Conservation (phyloP, 352 stramenopile genomes). For the Poterioochromonas sp. region DNA sequence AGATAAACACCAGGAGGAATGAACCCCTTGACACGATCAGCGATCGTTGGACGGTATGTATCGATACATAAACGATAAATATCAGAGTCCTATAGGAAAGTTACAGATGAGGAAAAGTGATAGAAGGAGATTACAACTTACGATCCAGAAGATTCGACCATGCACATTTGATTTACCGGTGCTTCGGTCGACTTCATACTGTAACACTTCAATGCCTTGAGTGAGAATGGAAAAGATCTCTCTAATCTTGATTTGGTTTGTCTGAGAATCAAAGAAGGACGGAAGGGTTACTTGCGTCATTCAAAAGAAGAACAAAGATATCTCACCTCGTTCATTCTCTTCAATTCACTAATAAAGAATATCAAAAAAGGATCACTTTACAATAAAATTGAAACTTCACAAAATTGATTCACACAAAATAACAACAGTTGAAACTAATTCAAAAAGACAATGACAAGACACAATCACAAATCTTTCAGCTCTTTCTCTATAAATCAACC, state of each 20-base stretch:
- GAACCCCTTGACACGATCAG: constrained; percentile 2
- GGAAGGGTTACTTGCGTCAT: no score
- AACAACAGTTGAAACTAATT: no score
- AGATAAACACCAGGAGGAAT: constrained; percentile 28
- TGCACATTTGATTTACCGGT: not conserved
- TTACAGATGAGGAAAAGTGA: not conserved
- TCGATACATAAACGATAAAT: constrained; percentile 29
- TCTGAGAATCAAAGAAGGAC: not conserved
- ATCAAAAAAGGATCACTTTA: no score
- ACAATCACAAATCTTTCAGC: no score
- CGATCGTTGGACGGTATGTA: not conserved
- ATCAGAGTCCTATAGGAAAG: constrained; percentile 17
- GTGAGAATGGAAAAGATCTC: constrained; percentile 24
- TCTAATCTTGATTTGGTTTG: not conserved
- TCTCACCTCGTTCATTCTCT: no score
- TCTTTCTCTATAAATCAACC: no score
- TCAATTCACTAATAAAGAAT: no score
- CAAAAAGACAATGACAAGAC: no score
- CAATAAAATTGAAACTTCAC: no score
- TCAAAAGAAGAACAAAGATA: no score
- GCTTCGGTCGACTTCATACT: not conserved
- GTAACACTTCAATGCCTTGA: constrained; percentile 22
- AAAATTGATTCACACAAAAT: no score
- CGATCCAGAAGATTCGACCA: not conserved
- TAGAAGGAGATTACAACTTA: not conserved